These are phyloP conservation scores for Rhizophagus sp. DNA, from an alignment of 192 early-diverging fungal genomes.

Conservation along the genomic window DNA sequence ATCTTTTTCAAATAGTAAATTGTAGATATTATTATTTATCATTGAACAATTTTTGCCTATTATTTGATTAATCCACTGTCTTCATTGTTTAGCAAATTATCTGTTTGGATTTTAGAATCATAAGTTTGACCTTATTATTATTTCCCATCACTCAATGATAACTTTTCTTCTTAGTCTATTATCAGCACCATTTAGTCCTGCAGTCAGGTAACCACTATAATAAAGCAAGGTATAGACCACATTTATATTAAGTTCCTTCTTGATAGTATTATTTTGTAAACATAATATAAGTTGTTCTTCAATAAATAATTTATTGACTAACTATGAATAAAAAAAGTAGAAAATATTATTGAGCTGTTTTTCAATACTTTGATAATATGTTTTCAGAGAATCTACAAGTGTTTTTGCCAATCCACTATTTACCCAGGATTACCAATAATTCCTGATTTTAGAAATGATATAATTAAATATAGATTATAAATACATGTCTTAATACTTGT, in stretches of 20 bases:
- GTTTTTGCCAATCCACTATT: background rate
- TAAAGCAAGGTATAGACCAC: background rate
- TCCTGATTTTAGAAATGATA: background rate
- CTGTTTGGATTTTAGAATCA: conserved; percentile 19
- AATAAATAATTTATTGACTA: background rate
- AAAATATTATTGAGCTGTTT: background rate
- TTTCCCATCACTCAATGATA: background rate
- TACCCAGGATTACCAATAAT: conserved; percentile 15
- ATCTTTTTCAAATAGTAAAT: no score
- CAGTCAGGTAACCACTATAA: conserved; percentile 9
- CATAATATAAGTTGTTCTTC: background rate
- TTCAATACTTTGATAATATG: background rate
- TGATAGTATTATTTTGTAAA: background rate
- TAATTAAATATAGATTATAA: conserved; percentile 19
- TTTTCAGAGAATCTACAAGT: background rate
- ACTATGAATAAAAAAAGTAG: conserved; percentile 2
- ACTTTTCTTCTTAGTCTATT: background rate
- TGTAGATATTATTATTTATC: background rate
- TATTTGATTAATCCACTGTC: background rate
- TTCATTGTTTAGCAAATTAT: conserved; percentile 23
- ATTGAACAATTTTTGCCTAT: background rate
- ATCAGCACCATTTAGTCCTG: background rate
- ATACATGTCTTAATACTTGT: background rate
- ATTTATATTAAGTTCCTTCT: conserved; percentile 1
- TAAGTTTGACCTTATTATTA: background rate